Percentiles rank a stretch among this genome's conserved stretches.
These are phyloP conservation scores for Gautieria morchelliformis DNA, from an alignment of 768 basidiomycete genomes.

Conservation along the genomic window DNA sequence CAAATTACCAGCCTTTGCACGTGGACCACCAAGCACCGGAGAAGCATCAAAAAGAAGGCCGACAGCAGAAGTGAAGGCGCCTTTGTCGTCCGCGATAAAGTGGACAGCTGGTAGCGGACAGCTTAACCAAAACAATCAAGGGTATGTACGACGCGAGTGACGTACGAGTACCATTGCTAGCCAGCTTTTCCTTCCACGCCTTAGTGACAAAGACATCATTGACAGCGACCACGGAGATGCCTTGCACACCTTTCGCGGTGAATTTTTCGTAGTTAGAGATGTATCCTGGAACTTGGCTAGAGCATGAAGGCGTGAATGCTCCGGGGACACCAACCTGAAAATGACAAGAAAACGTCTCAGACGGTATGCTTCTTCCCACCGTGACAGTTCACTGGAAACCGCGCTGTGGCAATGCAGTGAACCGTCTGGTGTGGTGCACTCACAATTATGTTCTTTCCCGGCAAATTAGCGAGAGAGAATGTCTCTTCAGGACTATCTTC, in stretches of 20 bases:
- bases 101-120: conserved; percentile 32
- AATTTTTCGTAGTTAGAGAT: conserved; percentile 58
- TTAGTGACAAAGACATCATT: conserved; percentile 75
- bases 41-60: conserved; percentile 59
- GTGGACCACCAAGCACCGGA: conserved; percentile 51
- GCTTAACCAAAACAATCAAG: conserved; percentile 5
- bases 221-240: conserved; percentile 62
- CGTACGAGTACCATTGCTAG: conserved; percentile 47
- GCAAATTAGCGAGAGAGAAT: conserved; percentile 32
- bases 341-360: not conserved
- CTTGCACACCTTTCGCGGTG: conserved; percentile 65
- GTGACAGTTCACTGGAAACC: no score
- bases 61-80: conserved; percentile 39
- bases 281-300: conserved; percentile 50
- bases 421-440: conserved; percentile 15
- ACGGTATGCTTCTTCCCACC: not conserved
- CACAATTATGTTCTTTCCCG: conserved; percentile 58
- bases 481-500: conserved; percentile 40
- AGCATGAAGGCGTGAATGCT: conserved; percentile 69
- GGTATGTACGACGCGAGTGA: conserved; percentile 1
- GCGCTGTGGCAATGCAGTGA: not conserved
- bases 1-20: conserved; percentile 43
- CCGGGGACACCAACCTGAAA: conserved; percentile 66
- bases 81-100: conserved; percentile 65
- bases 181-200: conserved; percentile 59